Base-by-base conservation (phyloP, 768 basidiomycete species). In the Pleurotus salmoneostramineus region DNA sequence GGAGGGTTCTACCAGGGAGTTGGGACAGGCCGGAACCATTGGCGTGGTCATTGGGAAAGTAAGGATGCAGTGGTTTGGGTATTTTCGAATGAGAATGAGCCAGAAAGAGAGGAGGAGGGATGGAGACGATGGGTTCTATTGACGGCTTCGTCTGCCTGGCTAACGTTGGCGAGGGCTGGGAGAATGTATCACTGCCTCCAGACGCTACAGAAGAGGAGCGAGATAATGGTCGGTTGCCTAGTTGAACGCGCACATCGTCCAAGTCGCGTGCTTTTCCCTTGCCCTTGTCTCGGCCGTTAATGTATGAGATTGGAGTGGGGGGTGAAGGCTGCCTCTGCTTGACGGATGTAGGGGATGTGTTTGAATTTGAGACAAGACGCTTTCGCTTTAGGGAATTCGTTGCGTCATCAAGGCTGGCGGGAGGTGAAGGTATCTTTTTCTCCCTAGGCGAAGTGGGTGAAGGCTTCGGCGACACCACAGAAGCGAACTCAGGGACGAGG, bases 201-300 rank as follows among this genome's bases (percentile, higher is more conserved):
- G 74, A 81, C 3, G 64, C 72, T n/a, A 82, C 70, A n/a, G 84
- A 85, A 4, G 82, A 80, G 7, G 80, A 68, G 33, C 76, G 71
- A 21, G 81, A 83, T 15, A 74, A 70, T 14, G 71, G 50, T 46
- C 56, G 56, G 37, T 66, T 68, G 31, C 63, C 63, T 27, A 64
- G 61, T 14, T 65, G 79, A 76, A 35, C 69, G 72, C 42, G 64
- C 67, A 11, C 75, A 75, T 6, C 66, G 62, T 54, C 63, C 64
- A 40, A 50, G 14, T 61, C 61, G 56, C 61, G 65, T n/a, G 66
- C 67, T 35, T 70, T 69, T 21, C 65, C 64, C 63, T 73, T 77
- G 8, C 67, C 67, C 62, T 76, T 77, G n/a, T 67, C 69, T 56
- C 34, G 36, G 40, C 12, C 8, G 5, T 35, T 3, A 6, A 40